phyloP scores from a whole-genome alignment of 2,329 filamentous ascomycete species.

The Claviceps sp. region DNA sequence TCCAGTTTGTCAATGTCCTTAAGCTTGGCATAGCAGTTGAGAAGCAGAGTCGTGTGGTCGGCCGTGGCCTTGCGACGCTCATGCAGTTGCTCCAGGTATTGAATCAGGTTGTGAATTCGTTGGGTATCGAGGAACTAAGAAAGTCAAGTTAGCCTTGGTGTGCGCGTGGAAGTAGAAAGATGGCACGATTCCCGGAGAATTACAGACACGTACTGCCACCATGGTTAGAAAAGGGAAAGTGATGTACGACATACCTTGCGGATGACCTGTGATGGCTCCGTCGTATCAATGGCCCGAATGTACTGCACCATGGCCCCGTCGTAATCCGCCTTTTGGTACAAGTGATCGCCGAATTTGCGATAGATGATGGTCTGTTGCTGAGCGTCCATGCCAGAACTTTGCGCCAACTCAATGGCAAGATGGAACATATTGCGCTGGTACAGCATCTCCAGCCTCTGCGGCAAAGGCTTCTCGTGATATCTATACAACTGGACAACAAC shows the following conservation, averaged over 20 bases:
- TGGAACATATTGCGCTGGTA: constrained; percentile 91
- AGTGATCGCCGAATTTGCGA: constrained; percentile 81
- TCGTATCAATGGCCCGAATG: constrained; percentile 87
- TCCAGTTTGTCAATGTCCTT: constrained; percentile 96
- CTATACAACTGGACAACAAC: constrained; percentile 50
- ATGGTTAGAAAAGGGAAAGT: not conserved
- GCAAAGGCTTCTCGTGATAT: constrained; percentile 82
- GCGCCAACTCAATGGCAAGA: constrained; percentile 80
- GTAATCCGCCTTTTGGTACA: constrained; percentile 92
- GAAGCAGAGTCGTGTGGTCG: constrained; percentile 83
- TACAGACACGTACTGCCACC: no score
- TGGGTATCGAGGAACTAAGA: constrained; percentile 82
- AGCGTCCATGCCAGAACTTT: constrained; percentile 69
- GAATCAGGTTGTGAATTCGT: constrained; percentile 91
- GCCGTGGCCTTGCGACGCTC: constrained; percentile 86
- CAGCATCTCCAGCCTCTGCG: constrained; percentile 83
- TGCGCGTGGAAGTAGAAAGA: not conserved
- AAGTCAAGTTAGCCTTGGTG: constrained; percentile 14
- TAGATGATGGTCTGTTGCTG: constrained; percentile 85
- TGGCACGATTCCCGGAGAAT: no score
- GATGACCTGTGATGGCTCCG: constrained; percentile 91
- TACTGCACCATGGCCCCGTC: constrained; percentile 99
- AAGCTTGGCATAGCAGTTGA: constrained; percentile 96
- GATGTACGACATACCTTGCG: constrained; percentile 51
- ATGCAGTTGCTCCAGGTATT: constrained; percentile 92